Percentiles rank a stretch among this genome's conserved stretches.
phyloP scores from a whole-genome alignment of 164 flowering plant genomes.

The Annona cherimola region DNA sequence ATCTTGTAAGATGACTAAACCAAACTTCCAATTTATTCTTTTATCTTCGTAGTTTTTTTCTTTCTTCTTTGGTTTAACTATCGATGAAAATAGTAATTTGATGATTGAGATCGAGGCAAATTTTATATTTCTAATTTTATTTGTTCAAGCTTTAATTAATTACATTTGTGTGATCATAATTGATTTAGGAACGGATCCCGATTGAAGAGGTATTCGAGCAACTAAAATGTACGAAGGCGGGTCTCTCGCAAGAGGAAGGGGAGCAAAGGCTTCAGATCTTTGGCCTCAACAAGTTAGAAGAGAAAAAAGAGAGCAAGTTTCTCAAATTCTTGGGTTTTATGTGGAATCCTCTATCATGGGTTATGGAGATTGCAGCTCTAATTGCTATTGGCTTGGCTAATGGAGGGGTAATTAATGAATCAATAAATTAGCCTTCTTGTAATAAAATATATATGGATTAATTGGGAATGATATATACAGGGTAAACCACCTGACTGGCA shows the following conservation, averaged over 20 bases:
- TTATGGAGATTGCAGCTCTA: constrained; percentile 79
- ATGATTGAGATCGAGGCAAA: too few relatives aligned
- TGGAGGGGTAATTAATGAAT: constrained; percentile 49
- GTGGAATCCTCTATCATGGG: constrained; percentile 97
- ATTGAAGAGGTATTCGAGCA: constrained; percentile 65
- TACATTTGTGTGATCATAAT: neutral
- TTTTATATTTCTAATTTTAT: too few relatives aligned
- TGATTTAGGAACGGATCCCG: constrained; percentile 56
- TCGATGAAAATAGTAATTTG: too few relatives aligned
- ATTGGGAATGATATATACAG: too few relatives aligned
- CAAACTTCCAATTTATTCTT: too few relatives aligned
- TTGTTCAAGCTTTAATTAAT: too few relatives aligned
- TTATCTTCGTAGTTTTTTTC: too few relatives aligned
- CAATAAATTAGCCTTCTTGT: neutral
- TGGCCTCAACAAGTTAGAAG: constrained; percentile 71
- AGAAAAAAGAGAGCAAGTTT: constrained; percentile 53
- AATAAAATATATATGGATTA: too few relatives aligned
- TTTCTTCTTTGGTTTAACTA: too few relatives aligned
- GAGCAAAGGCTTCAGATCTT: constrained; percentile 55
- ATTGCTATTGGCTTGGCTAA: constrained; percentile 86
- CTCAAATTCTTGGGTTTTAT: constrained; percentile 84
- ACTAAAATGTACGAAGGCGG: constrained; percentile 59
- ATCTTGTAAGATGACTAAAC: too few relatives aligned
- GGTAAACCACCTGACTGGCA: constrained; percentile 84
- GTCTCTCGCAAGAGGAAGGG: constrained; percentile 52